These are phyloP conservation scores for Fusarium caatingaense DNA, from an alignment of 2,329 filamentous ascomycete genomes.

Conservation along the genomic window DNA sequence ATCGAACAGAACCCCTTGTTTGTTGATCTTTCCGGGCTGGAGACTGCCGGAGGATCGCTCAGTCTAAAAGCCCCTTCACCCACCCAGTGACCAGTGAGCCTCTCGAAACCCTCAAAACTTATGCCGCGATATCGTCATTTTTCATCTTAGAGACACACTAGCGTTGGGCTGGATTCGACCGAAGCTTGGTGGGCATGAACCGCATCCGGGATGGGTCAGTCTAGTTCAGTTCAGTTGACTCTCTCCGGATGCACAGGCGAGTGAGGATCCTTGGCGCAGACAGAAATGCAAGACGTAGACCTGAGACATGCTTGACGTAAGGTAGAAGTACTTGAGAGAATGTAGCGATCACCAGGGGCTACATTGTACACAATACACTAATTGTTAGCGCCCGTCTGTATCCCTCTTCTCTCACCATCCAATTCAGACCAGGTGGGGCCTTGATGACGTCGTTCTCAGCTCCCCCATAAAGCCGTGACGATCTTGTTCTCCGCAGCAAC, in stretches of 20 bases:
- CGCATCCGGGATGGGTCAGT: slow-evolving; percentile 43
- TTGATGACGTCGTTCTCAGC: slow-evolving; percentile 46
- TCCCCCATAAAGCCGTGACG: slow-evolving; percentile 42
- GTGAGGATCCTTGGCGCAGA: slow-evolving; percentile 27
- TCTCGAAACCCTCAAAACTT: slow-evolving; percentile 21
- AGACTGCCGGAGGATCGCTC: slow-evolving; percentile 28
- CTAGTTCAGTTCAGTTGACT: slow-evolving; percentile 21
- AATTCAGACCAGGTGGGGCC: slow-evolving; percentile 40
- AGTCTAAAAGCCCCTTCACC: slow-evolving; percentile 15
- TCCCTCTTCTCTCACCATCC: slow-evolving; percentile 12
- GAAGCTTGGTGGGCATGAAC: slow-evolving; percentile 42
- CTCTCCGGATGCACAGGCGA: slow-evolving; percentile 29
- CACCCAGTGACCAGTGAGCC: slow-evolving; percentile 16
- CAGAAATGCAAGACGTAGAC: slow-evolving; percentile 32
- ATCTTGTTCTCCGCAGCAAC: slow-evolving; percentile 49
- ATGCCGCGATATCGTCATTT: slow-evolving; percentile 45
- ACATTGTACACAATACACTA: slow-evolving; percentile 20
- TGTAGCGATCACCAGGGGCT: slow-evolving; percentile 17
- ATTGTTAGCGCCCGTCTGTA: slow-evolving; percentile 31
- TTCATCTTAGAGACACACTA: slow-evolving; percentile 42
- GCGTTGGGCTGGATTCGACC: slow-evolving; percentile 31
- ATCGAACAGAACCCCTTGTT: slow-evolving; percentile 21
- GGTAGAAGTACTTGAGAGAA: slow-evolving; percentile 27
- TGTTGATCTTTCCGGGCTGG: slow-evolving; percentile 22
- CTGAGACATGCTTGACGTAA: slow-evolving; percentile 31